These are phyloP conservation scores for Neofusicoccum sp. DNA, from an alignment of 2,329 filamentous ascomycete species.

Conservation along the genomic window DNA sequence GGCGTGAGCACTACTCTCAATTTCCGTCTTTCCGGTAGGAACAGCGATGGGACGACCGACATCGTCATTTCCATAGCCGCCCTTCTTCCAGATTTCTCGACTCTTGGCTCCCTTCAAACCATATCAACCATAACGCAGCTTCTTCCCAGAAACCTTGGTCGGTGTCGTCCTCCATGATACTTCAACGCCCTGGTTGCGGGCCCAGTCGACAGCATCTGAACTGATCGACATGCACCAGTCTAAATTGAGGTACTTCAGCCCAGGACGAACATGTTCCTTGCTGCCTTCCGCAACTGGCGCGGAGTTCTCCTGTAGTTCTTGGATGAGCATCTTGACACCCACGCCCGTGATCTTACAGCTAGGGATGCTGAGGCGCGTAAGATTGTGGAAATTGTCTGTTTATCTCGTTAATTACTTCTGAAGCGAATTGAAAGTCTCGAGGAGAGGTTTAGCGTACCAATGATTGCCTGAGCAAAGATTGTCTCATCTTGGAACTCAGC, in stretches of 20 bases:
- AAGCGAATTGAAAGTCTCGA: not conserved
- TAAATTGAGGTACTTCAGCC: conserved; percentile 11
- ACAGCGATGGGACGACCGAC: too few relatives aligned
- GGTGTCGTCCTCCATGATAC: not conserved
- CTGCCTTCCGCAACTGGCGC: not conserved
- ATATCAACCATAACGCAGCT: not conserved
- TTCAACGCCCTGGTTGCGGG: conserved; percentile 6
- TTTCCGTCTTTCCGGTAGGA: too few relatives aligned
- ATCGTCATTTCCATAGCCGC: too few relatives aligned
- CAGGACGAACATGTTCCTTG: not conserved
- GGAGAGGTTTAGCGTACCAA: not conserved
- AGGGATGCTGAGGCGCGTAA: conserved; percentile 10
- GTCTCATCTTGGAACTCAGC: not conserved
- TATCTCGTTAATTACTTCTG: not conserved
- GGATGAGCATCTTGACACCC: conserved; percentile 10
- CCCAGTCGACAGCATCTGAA: conserved; percentile 17
- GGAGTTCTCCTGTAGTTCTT: not conserved
- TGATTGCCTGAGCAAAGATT: not conserved
- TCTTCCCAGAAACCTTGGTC: not conserved
- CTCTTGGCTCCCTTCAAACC: not conserved
- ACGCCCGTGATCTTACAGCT: conserved; percentile 16
- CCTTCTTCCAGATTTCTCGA: too few relatives aligned
- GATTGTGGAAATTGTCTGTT: not conserved
- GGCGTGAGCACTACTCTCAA: too few relatives aligned
- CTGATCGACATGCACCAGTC: conserved; percentile 5